These are phyloP conservation scores for Peterozyma xylosa DNA, from an alignment of 805 yeast genomes.

Conservation along the genomic window DNA sequence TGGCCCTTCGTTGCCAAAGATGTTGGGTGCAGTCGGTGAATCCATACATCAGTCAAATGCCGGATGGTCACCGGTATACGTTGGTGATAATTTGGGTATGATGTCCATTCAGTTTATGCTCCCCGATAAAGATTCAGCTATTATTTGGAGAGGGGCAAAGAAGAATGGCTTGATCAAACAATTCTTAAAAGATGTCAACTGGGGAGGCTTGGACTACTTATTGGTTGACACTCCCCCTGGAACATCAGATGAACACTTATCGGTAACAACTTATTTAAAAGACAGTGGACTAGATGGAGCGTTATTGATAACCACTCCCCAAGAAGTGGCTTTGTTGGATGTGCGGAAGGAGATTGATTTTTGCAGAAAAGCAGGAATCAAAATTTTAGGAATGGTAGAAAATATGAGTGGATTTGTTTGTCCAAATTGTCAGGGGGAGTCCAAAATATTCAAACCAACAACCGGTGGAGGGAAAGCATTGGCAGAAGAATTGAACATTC, in stretches of 20 bases:
- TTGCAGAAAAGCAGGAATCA: constrained; percentile 85
- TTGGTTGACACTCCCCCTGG: constrained; percentile 98
- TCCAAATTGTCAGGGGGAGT: constrained; percentile 86
- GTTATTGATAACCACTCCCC: constrained; percentile 91
- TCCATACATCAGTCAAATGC: constrained; percentile 80
- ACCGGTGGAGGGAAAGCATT: constrained; percentile 92
- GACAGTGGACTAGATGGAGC: constrained; percentile 96
- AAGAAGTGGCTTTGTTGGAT: constrained; percentile 91
- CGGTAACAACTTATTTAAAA: constrained; percentile 80
- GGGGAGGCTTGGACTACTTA: constrained; percentile 86
- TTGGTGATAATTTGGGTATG: constrained; percentile 88
- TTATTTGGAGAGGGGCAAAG: constrained; percentile 97
- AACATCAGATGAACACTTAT: constrained; percentile 93
- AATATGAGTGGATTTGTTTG: constrained; percentile 99
- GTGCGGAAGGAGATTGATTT: constrained; percentile 95
- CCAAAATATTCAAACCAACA: constrained; percentile 86
- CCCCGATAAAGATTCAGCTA: constrained; percentile 88
- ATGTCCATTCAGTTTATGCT: constrained; percentile 95
- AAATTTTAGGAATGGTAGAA: constrained; percentile 84
- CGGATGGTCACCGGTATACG: constrained; percentile 97
- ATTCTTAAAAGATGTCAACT: constrained; percentile 87
- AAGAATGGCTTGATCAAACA: constrained; percentile 90
- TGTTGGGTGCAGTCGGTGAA: constrained; percentile 89
- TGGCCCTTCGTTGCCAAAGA: constrained; percentile 93
- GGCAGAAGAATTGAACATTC: constrained; percentile 71